phyloP scores from a whole-genome alignment of 352 stramenopile genomes.

The Phytophthora boehmeriae region DNA sequence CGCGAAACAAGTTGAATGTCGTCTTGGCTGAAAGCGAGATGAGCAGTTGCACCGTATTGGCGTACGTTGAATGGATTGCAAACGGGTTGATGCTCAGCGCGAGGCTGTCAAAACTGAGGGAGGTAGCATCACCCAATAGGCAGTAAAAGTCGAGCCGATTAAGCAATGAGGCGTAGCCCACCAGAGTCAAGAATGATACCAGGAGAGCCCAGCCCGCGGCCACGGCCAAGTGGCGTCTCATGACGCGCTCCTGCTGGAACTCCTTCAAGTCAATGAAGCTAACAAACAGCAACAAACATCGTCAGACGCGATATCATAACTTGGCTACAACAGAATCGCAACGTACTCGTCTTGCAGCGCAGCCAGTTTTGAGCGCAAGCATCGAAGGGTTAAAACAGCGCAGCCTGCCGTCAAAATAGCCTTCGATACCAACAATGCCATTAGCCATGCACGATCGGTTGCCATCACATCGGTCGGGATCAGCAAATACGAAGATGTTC shows the following conservation, averaged over 20 bases:
- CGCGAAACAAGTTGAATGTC: conserved; percentile 64
- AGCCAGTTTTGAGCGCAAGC: conserved; percentile 61
- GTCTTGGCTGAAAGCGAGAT: conserved; percentile 56
- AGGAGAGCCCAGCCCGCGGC: conserved; percentile 46
- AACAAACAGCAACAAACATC: conserved; percentile 2
- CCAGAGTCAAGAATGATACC: conserved; percentile 53
- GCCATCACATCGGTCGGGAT: conserved; percentile 42
- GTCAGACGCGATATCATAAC: neutral
- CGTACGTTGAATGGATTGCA: conserved; percentile 42
- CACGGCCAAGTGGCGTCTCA: conserved; percentile 42
- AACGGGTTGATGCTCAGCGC: conserved; percentile 51
- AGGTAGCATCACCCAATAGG: conserved; percentile 29
- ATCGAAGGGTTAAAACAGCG: conserved; percentile 37
- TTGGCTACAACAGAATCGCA: neutral
- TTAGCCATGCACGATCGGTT: conserved; percentile 58
- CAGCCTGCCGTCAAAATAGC: conserved; percentile 37
- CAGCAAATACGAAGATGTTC: conserved; percentile 32
- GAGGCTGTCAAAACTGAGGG: conserved; percentile 41
- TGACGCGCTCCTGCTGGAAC: conserved; percentile 59
- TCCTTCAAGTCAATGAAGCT: conserved; percentile 78
- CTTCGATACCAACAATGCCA: conserved; percentile 45
- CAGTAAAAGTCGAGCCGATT: conserved; percentile 67
- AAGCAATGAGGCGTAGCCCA: conserved; percentile 64
- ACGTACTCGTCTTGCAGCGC: conserved; percentile 75
- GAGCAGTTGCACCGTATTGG: conserved; percentile 44